phyloP scores from a whole-genome alignment of 257 asterid species.

The Euphrasia confusa region DNA sequence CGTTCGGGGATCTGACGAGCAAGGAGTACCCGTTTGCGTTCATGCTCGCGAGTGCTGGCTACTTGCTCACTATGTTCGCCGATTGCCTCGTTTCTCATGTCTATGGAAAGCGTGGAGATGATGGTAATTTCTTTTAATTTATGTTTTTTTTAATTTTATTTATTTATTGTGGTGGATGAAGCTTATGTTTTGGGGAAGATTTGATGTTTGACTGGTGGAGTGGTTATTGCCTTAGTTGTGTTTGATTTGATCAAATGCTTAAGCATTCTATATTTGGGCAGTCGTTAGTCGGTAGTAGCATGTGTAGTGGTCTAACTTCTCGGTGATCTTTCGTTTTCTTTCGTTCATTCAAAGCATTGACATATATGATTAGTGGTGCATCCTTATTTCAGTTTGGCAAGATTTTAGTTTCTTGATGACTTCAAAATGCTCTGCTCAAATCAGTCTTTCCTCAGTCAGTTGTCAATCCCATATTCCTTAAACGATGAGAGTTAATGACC shows the following conservation, averaged over 20 bases:
- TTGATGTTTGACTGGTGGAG: conserved; percentile 7
- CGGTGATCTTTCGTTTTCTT: background rate
- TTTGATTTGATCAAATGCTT: background rate
- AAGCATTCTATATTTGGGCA: conserved; percentile 14
- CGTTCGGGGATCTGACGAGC: conserved; percentile 58
- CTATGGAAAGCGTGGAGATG: conserved; percentile 38
- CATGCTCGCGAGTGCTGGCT: conserved; percentile 78
- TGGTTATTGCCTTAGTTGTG: conserved; percentile 18
- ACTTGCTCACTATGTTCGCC: conserved; percentile 75
- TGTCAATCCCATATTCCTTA: background rate
- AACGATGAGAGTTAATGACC: background rate
- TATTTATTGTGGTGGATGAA: conserved; percentile 1
- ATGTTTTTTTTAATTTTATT: background rate
- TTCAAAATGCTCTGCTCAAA: background rate
- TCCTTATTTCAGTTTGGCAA: background rate
- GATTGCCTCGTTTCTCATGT: conserved; percentile 58
- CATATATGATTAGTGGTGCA: background rate
- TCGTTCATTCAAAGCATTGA: conserved; percentile 1
- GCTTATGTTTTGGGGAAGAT: conserved; percentile 21
- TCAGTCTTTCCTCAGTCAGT: background rate
- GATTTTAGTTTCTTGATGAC: background rate
- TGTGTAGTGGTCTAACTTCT: conserved; percentile 16
- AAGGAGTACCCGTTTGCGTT: conserved; percentile 78
- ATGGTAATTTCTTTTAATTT: background rate
- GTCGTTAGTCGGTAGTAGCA: background rate